phyloP scores from a whole-genome alignment of 208 protist genomes.

The Acanthamoeba lenticulata region DNA sequence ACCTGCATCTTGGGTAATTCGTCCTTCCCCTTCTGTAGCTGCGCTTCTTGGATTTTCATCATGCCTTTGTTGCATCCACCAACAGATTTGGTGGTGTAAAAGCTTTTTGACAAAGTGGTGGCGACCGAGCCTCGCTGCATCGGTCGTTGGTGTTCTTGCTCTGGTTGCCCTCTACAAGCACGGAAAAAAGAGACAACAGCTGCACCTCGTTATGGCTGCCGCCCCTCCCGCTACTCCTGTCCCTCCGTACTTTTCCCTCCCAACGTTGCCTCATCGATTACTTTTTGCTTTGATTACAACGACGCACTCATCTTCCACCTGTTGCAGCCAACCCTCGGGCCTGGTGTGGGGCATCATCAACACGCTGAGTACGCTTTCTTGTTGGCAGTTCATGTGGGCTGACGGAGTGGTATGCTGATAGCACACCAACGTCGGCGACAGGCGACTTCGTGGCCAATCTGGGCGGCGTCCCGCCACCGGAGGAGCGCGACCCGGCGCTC shows the following conservation, averaged over 20 bases:
- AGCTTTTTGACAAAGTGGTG: background rate
- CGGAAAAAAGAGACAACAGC: background rate
- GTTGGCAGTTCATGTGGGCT: background rate
- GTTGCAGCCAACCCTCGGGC: background rate
- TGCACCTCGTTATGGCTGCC: background rate
- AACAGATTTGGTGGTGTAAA: background rate
- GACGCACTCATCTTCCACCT: background rate
- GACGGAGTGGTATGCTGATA: background rate
- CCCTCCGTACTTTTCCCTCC: background rate
- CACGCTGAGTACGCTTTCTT: background rate
- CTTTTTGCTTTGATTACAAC: background rate
- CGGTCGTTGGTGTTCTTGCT: background rate
- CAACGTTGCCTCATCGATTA: no score
- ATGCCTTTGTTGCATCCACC: no score
- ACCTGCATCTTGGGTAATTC: no score
- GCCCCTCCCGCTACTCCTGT: background rate
- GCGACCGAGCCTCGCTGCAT: background rate
- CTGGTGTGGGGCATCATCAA: background rate
- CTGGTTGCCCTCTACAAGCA: constrained; percentile 24
- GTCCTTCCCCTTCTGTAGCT: no score
- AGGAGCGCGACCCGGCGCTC: constrained; percentile 18
- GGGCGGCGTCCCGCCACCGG: background rate
- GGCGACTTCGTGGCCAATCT: background rate
- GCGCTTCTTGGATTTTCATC: no score
- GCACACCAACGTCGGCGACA: background rate